A percentile compares a stretch with the other conserved stretches of the same genome.
Evolutionary conservation across 202 grass and related monocot species (phyloP).

Genomic region (Setaria viridis): DNA sequence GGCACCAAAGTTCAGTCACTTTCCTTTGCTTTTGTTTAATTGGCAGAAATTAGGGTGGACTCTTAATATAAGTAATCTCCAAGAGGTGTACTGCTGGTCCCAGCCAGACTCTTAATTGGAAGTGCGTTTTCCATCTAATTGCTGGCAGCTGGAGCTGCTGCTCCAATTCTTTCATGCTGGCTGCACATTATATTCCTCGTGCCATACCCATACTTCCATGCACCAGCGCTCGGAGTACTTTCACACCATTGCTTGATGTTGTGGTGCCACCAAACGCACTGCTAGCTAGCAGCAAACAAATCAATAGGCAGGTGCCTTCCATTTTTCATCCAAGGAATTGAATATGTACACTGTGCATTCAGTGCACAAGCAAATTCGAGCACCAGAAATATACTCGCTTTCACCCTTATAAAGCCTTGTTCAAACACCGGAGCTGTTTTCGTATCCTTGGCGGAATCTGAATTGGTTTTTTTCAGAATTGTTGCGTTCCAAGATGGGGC

Average conservation of each 20-base stretch:
- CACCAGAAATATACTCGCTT: too few relatives aligned
- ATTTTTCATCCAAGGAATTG: neutral
- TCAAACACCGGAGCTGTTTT: neutral
- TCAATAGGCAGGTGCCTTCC: neutral
- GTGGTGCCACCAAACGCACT: slow-evolving; percentile 24
- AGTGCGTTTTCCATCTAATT: neutral
- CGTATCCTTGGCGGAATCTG: neutral
- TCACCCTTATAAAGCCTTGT: neutral
- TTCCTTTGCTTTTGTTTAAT: neutral
- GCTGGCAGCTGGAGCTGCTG: neutral
- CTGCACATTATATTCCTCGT: slow-evolving; percentile 12
- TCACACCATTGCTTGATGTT: slow-evolving; percentile 33
- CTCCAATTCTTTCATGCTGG: slow-evolving; percentile 16
- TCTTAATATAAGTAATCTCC: neutral
- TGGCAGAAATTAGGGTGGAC: neutral
- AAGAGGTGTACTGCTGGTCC: neutral
- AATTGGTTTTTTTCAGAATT: neutral
- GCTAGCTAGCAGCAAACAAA: neutral
- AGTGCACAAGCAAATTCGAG: too few relatives aligned
- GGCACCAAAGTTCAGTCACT: neutral
- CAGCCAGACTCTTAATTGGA: neutral
- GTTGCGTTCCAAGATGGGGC: neutral
- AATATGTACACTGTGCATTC: too few relatives aligned
- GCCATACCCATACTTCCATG: neutral
- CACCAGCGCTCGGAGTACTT: slow-evolving; percentile 1